Evolutionary conservation across 2,329 filamentous ascomycete species (phyloP).

Genomic region (Tolypocladium amazonense): DNA sequence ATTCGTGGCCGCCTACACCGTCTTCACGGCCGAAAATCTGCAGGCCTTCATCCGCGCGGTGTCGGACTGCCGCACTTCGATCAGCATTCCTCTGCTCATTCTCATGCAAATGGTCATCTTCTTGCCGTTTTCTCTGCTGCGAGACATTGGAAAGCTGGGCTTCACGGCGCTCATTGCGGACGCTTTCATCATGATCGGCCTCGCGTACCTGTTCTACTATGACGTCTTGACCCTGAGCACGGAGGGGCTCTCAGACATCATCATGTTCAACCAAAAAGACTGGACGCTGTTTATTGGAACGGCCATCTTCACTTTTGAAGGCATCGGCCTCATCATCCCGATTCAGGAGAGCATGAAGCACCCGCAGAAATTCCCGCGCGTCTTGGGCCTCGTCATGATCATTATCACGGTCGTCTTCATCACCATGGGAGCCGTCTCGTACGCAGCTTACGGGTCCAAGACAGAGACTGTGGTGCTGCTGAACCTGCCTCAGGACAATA

Average conservation of each 20-base stretch:
- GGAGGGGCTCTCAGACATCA: slow-evolving; percentile 74
- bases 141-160: slow-evolving; percentile 94
- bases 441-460: slow-evolving; percentile 88
- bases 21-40: slow-evolving; percentile 92
- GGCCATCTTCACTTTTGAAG: slow-evolving; percentile 97
- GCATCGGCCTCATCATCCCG: slow-evolving; percentile 93
- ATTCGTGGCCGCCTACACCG: slow-evolving; percentile 90
- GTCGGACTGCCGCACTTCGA: slow-evolving; percentile 71
- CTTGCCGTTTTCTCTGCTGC: slow-evolving; percentile 82
- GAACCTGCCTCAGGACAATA: slow-evolving; percentile 92
- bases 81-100: slow-evolving; percentile 84
- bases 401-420: slow-evolving; percentile 88
- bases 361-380: slow-evolving; percentile 79
- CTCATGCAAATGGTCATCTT: slow-evolving; percentile 94
- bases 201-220: slow-evolving; percentile 93
- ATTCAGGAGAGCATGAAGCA: slow-evolving; percentile 96
- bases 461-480: slow-evolving; percentile 95
- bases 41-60: slow-evolving; percentile 93
- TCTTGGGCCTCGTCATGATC: slow-evolving; percentile 85
- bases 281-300: slow-evolving; percentile 99
- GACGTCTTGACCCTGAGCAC: slow-evolving; percentile 74
- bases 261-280: slow-evolving; percentile 77
- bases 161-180: slow-evolving; percentile 92
- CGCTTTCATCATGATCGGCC: slow-evolving; percentile 82
- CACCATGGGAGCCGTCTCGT: slow-evolving; percentile 84